Evolutionary conservation across 129 eudicot species (phyloP).

Genomic region (Glebionis coronaria): DNA sequence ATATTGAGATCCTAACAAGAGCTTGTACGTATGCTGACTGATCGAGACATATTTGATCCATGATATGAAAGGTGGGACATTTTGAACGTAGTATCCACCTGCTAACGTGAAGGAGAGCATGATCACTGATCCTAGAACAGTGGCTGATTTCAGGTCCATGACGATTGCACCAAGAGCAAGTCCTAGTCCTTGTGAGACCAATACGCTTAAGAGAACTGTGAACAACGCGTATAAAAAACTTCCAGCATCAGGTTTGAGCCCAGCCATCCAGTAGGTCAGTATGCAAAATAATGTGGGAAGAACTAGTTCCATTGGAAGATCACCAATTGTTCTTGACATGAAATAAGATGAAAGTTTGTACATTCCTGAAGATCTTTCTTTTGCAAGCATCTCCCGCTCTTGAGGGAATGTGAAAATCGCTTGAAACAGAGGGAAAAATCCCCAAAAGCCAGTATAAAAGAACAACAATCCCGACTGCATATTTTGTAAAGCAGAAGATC

Average conservation of each 20-base stretch:
- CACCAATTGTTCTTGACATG: constrained; percentile 57
- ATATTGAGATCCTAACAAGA: constrained; percentile 65
- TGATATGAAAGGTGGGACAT: constrained; percentile 61
- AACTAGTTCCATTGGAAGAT: constrained; percentile 77
- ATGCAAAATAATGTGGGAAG: constrained; percentile 60
- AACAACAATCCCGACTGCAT: constrained; percentile 75
- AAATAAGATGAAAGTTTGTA: constrained; percentile 73
- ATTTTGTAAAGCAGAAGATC: background rate
- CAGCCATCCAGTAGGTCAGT: constrained; percentile 85
- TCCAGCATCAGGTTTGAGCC: constrained; percentile 40
- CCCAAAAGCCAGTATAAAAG: constrained; percentile 75
- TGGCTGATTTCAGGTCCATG: constrained; percentile 71
- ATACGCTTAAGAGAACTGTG: constrained; percentile 38
- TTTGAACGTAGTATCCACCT: constrained; percentile 74
- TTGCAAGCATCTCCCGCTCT: constrained; percentile 61
- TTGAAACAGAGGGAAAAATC: constrained; percentile 63
- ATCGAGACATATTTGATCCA: constrained; percentile 75
- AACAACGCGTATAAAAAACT: constrained; percentile 42
- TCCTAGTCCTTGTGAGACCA: constrained; percentile 80
- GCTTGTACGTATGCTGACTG: constrained; percentile 50
- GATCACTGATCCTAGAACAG: constrained; percentile 57
- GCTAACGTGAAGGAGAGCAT: constrained; percentile 56
- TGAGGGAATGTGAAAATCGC: constrained; percentile 86
- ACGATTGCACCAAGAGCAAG: constrained; percentile 76
- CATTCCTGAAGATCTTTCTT: constrained; percentile 89